Evolutionary conservation across 2,329 filamentous ascomycete genomes (phyloP), one percentile per base, ranked within the genome.

Genomic region (Phoma herbarum): DNA sequence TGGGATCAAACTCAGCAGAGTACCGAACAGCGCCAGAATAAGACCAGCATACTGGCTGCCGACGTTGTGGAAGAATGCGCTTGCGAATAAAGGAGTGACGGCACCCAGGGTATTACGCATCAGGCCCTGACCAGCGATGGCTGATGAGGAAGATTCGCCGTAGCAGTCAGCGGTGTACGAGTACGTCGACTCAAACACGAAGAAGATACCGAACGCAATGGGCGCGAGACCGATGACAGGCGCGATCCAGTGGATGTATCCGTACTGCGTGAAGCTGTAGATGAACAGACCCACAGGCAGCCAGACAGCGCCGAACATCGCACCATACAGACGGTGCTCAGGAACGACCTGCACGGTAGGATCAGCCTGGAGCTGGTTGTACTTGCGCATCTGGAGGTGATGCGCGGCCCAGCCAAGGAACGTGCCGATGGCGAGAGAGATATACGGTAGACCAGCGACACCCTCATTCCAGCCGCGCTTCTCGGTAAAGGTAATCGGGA

Each of bases 251-350:
- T 68, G 73, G 1, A 84, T 68, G 51, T 78, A 75, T 4, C 72
- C 77, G 68, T 84, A 84, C 66, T 84, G 82, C 1, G 82, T 84
- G 75, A 84, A 84, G 37, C 76, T 79, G 77, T 84, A 85, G 69
- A 85, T 81, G 63, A 77, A 75, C 8, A 76, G 61, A 5, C 70
- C 72, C 8, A 77, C 44, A 1, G 74, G 74, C 8, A 77, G 57
- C 57, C 68, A 67, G 31, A 73, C 63, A 5, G 70, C 71, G 22
- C 72, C 73, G n/a, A 68, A 71, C 61, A 73, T 69, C 42, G 73
- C 70, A 26, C 71, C 66, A 20, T 71, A 71, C 0, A 75, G 61
- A n/a, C 73, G 64, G 49, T 75, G 67, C n/a, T 75, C 73, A 3
- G 72, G 71, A 1, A 77, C 70, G n/a, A 80, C 68, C 18, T 68